Base-by-base conservation (phyloP, 2,329 filamentous ascomycete species). In the Aspergillus ruber region DNA sequence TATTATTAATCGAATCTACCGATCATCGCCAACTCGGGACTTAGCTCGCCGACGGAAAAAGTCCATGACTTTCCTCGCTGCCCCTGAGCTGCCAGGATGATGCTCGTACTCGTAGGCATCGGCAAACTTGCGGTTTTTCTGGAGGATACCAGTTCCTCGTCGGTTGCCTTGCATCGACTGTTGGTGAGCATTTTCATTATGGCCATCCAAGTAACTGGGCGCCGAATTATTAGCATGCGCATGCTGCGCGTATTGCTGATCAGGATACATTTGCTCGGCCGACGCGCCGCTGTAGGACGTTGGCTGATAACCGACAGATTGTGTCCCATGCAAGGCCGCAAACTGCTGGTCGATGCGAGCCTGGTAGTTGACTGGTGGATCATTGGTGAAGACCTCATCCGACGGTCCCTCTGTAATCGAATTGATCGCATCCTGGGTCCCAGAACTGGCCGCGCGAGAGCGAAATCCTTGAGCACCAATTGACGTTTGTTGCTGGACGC, bases 1-100 rank as follows among this genome's bases (percentile, higher is more conserved):
- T 44, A 50, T 40, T 43, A 46, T 18, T n/a, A 46, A 25, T 39
- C 43, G 43, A 17, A 29, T 41, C 62, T 62, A 69, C 48, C 63
- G 66, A 41, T 72, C 68, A 32, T 71, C 69, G 25, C 67, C 71
- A 47, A 77, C 80, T 62, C 86, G 77, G 57, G 84, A 88, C 72
- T 85, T 89, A 47, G 87, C 88, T 65, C 90, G 81, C 66, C 90
- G 80, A 59, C 93, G 80, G 76, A 98, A 98, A 70, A 97, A 95
- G 72, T 98, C 91, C 90, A 98, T 97, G 35, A 98, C 93, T 64
- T 89, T 84, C 66, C 90, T 85, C 12, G 90, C 90, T 3, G 90
- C 87, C 48, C 88, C 88, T 54, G 84, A 91, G 67, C 87, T 94
- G 40, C 91, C 91, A 27, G 84, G 84, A 61, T 90, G 84, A 45